Evolutionary conservation across 2,329 filamentous ascomycete genomes (phyloP).

Genomic region (Xylaria sp.): DNA sequence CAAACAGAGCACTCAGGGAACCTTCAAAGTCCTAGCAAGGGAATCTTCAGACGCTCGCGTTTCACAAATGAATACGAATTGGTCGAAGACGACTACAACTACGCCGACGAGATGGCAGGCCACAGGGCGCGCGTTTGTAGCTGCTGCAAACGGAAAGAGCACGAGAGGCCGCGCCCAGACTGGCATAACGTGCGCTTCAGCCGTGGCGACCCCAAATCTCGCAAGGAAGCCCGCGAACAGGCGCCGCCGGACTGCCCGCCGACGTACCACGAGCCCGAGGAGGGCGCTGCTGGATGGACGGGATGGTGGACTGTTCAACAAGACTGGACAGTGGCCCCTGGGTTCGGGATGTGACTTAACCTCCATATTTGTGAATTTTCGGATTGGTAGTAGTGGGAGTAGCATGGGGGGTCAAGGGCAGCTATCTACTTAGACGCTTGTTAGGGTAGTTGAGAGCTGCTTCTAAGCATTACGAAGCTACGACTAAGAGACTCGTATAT

Average conservation of each 20-base stretch:
- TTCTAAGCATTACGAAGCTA: too few relatives aligned
- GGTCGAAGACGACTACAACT: not conserved
- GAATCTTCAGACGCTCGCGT: not conserved
- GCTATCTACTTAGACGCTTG: too few relatives aligned
- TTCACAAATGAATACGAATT: not conserved
- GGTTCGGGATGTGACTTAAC: too few relatives aligned
- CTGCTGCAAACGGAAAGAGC: conserved; percentile 2
- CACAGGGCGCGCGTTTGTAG: too few relatives aligned
- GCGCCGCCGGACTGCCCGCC: not conserved
- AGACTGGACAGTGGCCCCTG: too few relatives aligned
- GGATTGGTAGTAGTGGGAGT: too few relatives aligned
- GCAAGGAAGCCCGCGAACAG: not conserved
- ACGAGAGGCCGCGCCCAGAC: not conserved
- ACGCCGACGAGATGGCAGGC: not conserved
- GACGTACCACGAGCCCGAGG: conserved; percentile 8
- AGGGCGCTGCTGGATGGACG: not conserved
- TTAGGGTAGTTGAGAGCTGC: too few relatives aligned
- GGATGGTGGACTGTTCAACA: not conserved
- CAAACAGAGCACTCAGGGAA: conserved; percentile 2
- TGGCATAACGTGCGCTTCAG: conserved; percentile 5
- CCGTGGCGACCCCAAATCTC: not conserved
- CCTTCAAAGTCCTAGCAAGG: not conserved
- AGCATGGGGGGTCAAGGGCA: too few relatives aligned
- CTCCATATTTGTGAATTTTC: too few relatives aligned
- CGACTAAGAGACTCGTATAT: too few relatives aligned